Evolutionary conservation across 768 basidiomycete species (phyloP), one percentile per base, ranked within the genome.

Genomic region (Rubroboletus pulcherrimus): DNA sequence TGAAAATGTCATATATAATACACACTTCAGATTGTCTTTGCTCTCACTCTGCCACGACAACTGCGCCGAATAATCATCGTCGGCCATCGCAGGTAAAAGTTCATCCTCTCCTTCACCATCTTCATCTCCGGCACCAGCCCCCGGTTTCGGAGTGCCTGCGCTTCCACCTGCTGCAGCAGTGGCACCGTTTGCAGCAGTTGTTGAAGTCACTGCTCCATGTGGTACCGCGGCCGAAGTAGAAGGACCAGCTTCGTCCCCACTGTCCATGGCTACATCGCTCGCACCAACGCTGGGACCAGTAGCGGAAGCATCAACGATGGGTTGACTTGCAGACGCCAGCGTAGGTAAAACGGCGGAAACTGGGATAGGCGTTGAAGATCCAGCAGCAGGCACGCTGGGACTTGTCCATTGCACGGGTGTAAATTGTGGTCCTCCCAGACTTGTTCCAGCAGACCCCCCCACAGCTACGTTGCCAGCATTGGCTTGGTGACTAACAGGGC

Each of bases 51-150:
- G 86, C 83, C 85, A 91, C 5, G 85, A 86, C 52, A 86, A 67
- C 63, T 91, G 91, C 2, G 89, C 87, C 11, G 89, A 90, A 69
- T 91, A 92, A 59, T 92, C 91, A 58, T 92, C 91, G 57, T 93
- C 91, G 2, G 89, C 90, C 90, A 92, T 91, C 8, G 87, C 88
- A 42, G 89, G 88, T 34, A 91, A 67, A 41, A 89, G 67, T 60
- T 92, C 89, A 55, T 92, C 90, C 48, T 91, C 89, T 10, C 80
- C 88, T 54, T 86, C 90, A 0, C 73, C 88, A n/a, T 87, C 80
- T 46, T 79, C 81, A 34, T 77, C 66, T 38, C 55, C 68, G 9
- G 45, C 58, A 17, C 49, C 46, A 1, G 57, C 21, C 1, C 55
- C 66, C 30, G 34, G 26, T 41, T 65, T 72, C 21, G 51, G 43